A percentile compares a stretch with the other conserved stretches of the same genome.
phyloP scores from a whole-genome alignment of 768 basidiomycete species.

The Boletus vinaceobasis region DNA sequence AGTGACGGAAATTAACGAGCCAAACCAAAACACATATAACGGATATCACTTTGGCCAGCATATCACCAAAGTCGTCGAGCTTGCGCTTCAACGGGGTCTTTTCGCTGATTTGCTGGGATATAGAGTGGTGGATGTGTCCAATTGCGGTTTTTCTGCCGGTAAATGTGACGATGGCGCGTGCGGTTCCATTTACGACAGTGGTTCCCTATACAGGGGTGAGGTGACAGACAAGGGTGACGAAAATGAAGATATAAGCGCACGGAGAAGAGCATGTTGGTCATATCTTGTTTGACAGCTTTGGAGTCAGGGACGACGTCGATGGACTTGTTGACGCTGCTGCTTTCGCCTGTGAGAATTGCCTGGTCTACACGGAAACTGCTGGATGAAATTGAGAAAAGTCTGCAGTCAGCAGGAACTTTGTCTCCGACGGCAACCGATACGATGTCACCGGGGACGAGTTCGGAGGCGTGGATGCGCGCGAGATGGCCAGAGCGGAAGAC shows the following conservation, averaged over 20 bases:
- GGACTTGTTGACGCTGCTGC: conserved; percentile 81
- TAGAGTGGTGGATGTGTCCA: conserved; percentile 96
- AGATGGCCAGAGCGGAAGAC: conserved; percentile 73
- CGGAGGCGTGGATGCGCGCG: conserved; percentile 74
- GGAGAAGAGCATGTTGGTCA: conserved; percentile 95
- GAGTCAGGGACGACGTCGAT: conserved; percentile 62
- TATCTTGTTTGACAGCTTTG: conserved; percentile 94
- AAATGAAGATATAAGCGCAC: conserved; percentile 37
- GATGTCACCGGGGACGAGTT: conserved; percentile 94
- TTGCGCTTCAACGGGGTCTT: conserved; percentile 98
- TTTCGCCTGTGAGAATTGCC: conserved; percentile 95
- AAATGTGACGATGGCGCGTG: conserved; percentile 80
- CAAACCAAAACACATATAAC: conserved; percentile 97
- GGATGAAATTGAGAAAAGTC: conserved; percentile 84
- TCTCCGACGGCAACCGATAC: conserved; percentile 90
- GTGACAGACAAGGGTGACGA: neutral
- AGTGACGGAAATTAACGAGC: conserved; percentile 95
- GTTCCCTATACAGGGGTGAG: conserved; percentile 61
- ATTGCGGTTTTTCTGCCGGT: conserved; percentile 90
- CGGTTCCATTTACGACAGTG: conserved; percentile 91
- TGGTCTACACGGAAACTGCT: conserved; percentile 95
- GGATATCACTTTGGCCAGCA: conserved; percentile 95
- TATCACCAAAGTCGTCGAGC: conserved; percentile 97
- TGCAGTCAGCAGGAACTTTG: conserved; percentile 92
- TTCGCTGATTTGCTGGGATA: conserved; percentile 86